Evolutionary conservation across 139 green algal species (phyloP), one percentile per base, ranked within the genome.

Genomic region (Picochlorum costavermella): DNA sequence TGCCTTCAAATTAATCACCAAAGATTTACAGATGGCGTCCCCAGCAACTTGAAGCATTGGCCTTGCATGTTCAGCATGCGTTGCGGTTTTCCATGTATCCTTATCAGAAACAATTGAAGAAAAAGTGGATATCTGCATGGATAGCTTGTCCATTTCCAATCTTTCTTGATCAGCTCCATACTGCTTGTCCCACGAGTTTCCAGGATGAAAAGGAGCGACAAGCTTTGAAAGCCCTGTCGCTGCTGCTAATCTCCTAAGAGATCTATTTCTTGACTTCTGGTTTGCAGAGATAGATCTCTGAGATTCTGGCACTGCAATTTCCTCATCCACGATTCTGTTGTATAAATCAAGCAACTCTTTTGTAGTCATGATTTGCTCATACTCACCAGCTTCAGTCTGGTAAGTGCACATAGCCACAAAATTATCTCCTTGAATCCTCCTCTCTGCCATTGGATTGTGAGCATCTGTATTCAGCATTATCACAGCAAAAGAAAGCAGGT

Each of bases 391-490:
- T 25, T 70, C 74, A 56, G 60, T 56, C 60, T 72, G 67, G 59
- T 29, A 68, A 53, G 37, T 76, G 31, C 58, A 70, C 89, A 96
- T 96, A 33, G 68, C 65, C 57, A 95, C 83, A 73, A 96, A 96
- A 61, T 91, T 83, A 9, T 78, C 73, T 40, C 71, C 64, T 25
- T 50, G 72, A 63, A 97, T 80, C 28, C 85, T 81, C 60, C 65
- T 77, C 63, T 94, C 87, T n/a, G 86, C 90, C 64, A 88, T 77
- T 3, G 88, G 88, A 73, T 96, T 96, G 84, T 97, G 90, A 3
- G 86, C 86, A 63, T 97, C 90, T 3, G 90, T 97, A 82, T 96
- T 96, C 56, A 97, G 86, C 89, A 97, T 97, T 78, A 97, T 94
- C 37, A 92, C 82, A 23, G 90, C 84, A 64, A 95, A 97, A 4